Evolutionary conservation across 2,329 filamentous ascomycete species (phyloP), one percentile per base, ranked within the genome.

Genomic region (Cytospora chrysosperma): DNA sequence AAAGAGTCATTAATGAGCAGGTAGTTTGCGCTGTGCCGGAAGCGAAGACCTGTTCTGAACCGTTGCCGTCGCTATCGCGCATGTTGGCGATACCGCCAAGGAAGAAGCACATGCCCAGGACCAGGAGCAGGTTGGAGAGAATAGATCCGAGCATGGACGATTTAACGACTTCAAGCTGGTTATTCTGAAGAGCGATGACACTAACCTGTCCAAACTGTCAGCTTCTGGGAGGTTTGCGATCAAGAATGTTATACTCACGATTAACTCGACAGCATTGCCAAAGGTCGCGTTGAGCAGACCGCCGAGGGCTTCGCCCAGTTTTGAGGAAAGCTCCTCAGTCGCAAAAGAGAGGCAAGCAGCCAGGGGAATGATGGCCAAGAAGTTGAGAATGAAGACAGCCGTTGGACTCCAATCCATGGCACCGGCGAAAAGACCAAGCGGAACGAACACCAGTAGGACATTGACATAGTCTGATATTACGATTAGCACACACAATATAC

Each of bases 111-210:
- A 91, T 91, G 70, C 90, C 89, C 73, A 93, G 84, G 54, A 93
- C 94, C 26, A 98, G 86, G 9, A 98, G 84, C 68, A 97, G 88
- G 76, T 98, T 98, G 68, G 94, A 97, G 47, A 98, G 82, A 70
- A 98, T 96, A 72, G 91, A 96, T 55, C 95, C 94, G 37, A 98
- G 87, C 93, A 98, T 98, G 68, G 92, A 96, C 24, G 94, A 90
- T 78, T 98, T 95, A n/a, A 98, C 94, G 68, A 98, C 93, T 71
- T 94, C 88, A 73, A 97, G 96, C 78, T 98, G 90, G 67, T 88
- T 87, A 70, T 95, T 87, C 68, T 82, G 86, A 53, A 99, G 84
- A 21, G 95, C 95, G 68, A 98, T 90, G 70, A 98, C 94, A 75
- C 92, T 96, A 73, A 96, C 91, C 91, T 94, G 72, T 21, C 24